Evolutionary conservation across 176 grass and related monocot genomes (phyloP), one percentile per base, ranked within the genome.

Genomic region (Calamus simplicifolius): DNA sequence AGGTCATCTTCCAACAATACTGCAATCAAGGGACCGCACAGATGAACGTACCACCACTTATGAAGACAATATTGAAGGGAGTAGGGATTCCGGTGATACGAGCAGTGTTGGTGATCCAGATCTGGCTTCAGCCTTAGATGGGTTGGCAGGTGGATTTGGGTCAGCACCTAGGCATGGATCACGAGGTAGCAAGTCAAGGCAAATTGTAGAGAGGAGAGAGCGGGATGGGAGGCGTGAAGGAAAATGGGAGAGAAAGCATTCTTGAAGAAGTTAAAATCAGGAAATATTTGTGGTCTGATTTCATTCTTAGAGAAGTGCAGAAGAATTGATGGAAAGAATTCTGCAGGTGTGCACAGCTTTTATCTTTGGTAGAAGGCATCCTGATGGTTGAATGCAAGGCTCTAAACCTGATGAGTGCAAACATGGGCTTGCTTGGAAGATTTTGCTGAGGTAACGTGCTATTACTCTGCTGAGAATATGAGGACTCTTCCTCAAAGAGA

Each of bases 221-320:
- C 68, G 86, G 30, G 90, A 89, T 5, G 75, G 63, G 16, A 73
- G 89, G 5, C 76, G 87, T 27, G 83, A 87, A 72, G 80, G 89
- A 13, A 93, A 93, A 75, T 93, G 89, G 89, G 89, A 93, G 67
- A 87, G 89, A 79, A 93, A 93, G 62, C 77, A 93, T 19, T 70
- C 62, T 58, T 76, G 55, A 66, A 31, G 1, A 7, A 1, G 35
- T 43, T 43, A 43, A 43, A 43, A 43, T 43, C 12, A 43, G 35
- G 31, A 35, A 2, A 35, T 35, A 35, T 7, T 35, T 35, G 6
- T 8, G 5, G 31, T 8, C 6, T 35, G 31, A 7, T 10, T 8
- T 35, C 7, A 6, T 8, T 35, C 31, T 7, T 7, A 35, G 31
- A 35, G 5, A 35, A 35, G 31, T 35, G 31, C 31, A 35, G 31